phyloP scores from a whole-genome alignment of 306 rosid species.

The Sesbania bispinosa region DNA sequence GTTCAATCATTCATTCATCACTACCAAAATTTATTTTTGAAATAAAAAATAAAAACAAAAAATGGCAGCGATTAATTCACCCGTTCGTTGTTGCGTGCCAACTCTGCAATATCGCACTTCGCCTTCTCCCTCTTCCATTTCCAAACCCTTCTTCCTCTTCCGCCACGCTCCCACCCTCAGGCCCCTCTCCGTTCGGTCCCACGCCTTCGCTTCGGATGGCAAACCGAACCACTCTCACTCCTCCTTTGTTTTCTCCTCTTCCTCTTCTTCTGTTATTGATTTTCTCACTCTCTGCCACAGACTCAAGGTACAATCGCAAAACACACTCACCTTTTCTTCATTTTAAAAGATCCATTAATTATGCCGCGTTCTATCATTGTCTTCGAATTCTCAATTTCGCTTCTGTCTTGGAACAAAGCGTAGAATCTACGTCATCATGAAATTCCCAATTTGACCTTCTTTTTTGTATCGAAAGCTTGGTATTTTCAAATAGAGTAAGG shows the following conservation, averaged over 20 bases:
- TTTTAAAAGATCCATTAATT: neutral
- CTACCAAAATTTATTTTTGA: neutral
- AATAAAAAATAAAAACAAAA: neutral
- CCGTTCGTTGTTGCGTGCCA: slow-evolving; percentile 38
- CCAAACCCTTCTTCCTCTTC: slow-evolving; percentile 32
- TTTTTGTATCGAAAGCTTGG: neutral
- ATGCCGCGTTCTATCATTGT: neutral
- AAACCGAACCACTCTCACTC: slow-evolving; percentile 30
- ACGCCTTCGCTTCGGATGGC: slow-evolving; percentile 37
- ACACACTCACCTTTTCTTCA: neutral
- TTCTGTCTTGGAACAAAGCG: neutral
- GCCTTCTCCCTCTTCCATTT: slow-evolving; percentile 27
- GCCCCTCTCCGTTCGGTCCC: slow-evolving; percentile 55
- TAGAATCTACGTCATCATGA: neutral
- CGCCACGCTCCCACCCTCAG: slow-evolving; percentile 27
- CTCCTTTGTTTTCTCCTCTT: slow-evolving; percentile 32
- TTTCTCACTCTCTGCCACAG: slow-evolving; percentile 81
- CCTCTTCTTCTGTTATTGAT: slow-evolving; percentile 62
- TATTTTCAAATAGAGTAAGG: too few relatives aligned
- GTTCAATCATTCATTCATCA: neutral
- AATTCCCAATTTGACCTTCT: slow-evolving; percentile 1
- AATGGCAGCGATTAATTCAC: slow-evolving; percentile 47
- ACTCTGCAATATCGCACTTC: slow-evolving; percentile 37
- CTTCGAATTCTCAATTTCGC: neutral
- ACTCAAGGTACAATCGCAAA: slow-evolving; percentile 56